These are phyloP conservation scores for Rhizoctonia solani DNA, from an alignment of 1,284 basidiomycete genomes.

Conservation along the genomic window DNA sequence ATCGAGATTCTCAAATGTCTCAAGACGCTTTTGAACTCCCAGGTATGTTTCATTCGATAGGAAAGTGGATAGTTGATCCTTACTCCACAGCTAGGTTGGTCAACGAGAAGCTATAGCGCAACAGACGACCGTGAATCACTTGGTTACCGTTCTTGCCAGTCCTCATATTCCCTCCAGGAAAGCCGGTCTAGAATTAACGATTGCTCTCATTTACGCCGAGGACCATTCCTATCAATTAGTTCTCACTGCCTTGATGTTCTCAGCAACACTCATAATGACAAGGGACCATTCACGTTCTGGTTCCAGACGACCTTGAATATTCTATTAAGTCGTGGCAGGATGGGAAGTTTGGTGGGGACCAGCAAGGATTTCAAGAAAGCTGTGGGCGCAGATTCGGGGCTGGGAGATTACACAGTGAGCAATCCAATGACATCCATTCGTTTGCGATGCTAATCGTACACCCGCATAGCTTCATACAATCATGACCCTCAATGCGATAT, in stretches of 20 bases:
- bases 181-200: conserved; percentile 76
- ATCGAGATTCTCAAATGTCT: conserved; percentile 90
- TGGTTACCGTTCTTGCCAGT: conserved; percentile 84
- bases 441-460: conserved; percentile 40
- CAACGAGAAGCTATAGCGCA: conserved; percentile 80
- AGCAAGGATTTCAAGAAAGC: conserved; percentile 83
- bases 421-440: conserved; percentile 42
- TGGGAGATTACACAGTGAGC: conserved; percentile 85
- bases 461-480: conserved; percentile 64
- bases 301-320: conserved; percentile 81
- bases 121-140: conserved; percentile 76
- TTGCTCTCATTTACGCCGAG: conserved; percentile 66
- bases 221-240: conserved; percentile 50
- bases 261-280: conserved; percentile 27
- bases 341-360: conserved; percentile 94
- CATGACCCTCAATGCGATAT: conserved; percentile 68
- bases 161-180: conserved; percentile 82
- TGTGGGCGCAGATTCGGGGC: conserved; percentile 63
- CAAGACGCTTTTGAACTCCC: conserved; percentile 79
- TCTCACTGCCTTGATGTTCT: conserved; percentile 62
- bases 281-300: conserved; percentile 22
- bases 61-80: conserved; percentile 33
- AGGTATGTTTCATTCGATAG: conserved; percentile 52
- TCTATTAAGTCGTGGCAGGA: conserved; percentile 84
- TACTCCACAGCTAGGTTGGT: conserved; percentile 57